These are phyloP conservation scores for Schrenkiella parvula DNA, from an alignment of 345 rosid species.

Conservation along the genomic window DNA sequence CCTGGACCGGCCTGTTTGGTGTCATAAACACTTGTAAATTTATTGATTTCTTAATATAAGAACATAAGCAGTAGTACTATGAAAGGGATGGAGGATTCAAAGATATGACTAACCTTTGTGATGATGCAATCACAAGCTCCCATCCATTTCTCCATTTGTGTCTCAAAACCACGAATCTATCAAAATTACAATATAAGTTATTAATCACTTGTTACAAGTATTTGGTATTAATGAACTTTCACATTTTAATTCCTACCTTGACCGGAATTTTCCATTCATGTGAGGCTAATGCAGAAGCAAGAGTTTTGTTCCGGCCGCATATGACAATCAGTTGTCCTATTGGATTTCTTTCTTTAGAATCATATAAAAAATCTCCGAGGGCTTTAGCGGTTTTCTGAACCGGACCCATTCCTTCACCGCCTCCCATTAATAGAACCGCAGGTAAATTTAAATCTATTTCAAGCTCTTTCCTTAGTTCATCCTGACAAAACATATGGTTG, in stretches of 20 bases:
- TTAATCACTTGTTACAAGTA: background rate
- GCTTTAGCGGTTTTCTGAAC: slow-evolving; percentile 82
- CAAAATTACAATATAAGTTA: background rate
- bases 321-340: slow-evolving; percentile 81
- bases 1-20: slow-evolving; percentile 89
- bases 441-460: slow-evolving; percentile 71
- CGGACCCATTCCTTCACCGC: slow-evolving; percentile 99
- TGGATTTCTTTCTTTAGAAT: slow-evolving; percentile 42
- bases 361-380: slow-evolving; percentile 58
- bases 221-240: background rate
- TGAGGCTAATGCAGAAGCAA: slow-evolving; percentile 57
- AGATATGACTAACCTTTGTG: slow-evolving; percentile 44
- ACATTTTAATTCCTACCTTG: slow-evolving; percentile 43
- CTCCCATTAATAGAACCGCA: slow-evolving; percentile 94
- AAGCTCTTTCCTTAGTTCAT: slow-evolving; percentile 70
- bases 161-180: slow-evolving; percentile 85
- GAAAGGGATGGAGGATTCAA: background rate
- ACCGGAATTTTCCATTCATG: slow-evolving; percentile 75
- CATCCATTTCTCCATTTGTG: slow-evolving; percentile 98
- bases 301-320: slow-evolving; percentile 80
- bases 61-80: background rate
- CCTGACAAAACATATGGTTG: slow-evolving; percentile 35
- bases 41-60: background rate
- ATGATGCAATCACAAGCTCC: slow-evolving; percentile 96
- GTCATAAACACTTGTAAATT: background rate